Conservation (phyloP, 1,139 yeast species). For the Hyphopichia pseudoburtonii region DNA sequence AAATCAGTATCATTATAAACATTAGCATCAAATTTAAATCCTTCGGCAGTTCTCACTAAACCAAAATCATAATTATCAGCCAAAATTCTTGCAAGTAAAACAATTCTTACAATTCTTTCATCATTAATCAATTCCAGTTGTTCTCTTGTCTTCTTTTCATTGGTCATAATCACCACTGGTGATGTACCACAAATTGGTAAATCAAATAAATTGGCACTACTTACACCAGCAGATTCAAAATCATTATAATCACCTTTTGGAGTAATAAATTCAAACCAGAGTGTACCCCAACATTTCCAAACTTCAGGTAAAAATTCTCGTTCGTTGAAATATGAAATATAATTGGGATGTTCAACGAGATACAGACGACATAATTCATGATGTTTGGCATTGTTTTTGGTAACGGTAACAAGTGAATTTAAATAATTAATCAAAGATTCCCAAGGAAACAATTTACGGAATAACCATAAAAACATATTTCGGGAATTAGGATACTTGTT, state of each 20-base stretch:
- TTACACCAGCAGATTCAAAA: conserved; percentile 57
- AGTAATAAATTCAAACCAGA: conserved; percentile 67
- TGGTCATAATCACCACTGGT: conserved; percentile 23
- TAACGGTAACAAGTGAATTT: conserved; percentile 48
- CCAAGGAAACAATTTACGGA: conserved; percentile 66
- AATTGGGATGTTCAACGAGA: conserved; percentile 29
- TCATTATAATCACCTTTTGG: conserved; percentile 53
- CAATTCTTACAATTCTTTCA: conserved; percentile 51
- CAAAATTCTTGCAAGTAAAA: conserved; percentile 48
- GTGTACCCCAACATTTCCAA: conserved; percentile 83
- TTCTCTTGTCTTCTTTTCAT: conserved; percentile 19
- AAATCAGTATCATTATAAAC: conserved; percentile 27
- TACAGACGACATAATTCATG: conserved; percentile 28
- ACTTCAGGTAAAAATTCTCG: conserved; percentile 70
- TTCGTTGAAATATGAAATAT: conserved; percentile 44
- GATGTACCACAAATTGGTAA: conserved; percentile 64
- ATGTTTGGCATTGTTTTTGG: conserved; percentile 28
- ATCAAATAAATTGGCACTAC: conserved; percentile 56
- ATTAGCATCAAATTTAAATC: conserved; percentile 42
- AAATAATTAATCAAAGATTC: conserved; percentile 59
- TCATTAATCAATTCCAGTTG: conserved; percentile 37
- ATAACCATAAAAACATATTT: conserved; percentile 51
- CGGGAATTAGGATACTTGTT: conserved; percentile 46
- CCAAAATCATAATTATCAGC: conserved; percentile 59
- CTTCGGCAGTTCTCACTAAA: conserved; percentile 41